Evolutionary conservation across 2,329 filamentous ascomycete species (phyloP), one percentile per base, ranked within the genome.

Genomic region (Colletotrichum eleusines): DNA sequence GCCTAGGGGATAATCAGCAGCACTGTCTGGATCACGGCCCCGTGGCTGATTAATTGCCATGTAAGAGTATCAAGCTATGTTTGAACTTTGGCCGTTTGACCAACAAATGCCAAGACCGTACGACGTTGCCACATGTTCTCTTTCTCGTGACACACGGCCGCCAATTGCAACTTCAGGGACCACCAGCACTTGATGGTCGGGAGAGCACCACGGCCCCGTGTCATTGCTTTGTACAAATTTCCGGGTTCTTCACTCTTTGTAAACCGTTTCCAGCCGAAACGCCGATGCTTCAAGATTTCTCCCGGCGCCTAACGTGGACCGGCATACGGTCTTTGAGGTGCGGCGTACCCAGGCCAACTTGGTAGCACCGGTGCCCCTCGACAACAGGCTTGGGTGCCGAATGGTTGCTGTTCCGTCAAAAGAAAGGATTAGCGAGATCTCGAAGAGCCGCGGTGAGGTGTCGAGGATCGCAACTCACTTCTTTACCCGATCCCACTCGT

Each of bases 261-360:
- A 20, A 20, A 23, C 2, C 16, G 2, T n/a, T 7, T 11, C 5
- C 50, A 28, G 3, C 5, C 9, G 9, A 3, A n/a, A 14, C 44
- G 8, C 8, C 23, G 20, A 1, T 1, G 57, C 8, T 28, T 14
- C n/a, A 48, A 14, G 35, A 8, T 33, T 5, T 7, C 18, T 57
- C 12, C 20, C 75, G 69, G 42, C 74, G 60, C 50, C 76, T 77
- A n/a, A 80, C 76, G 44, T 77, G 79, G 5, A 81, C 77, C 5
- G 80, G 80, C 79, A 81, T 81, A 1, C 77, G 78, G 38, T 81
- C 80, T 66, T 81, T 81, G 44, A 78, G 75, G 40, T 81, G 78
- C 1, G 80, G 78, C 2, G 77, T 77, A 18, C 76, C 76, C 26
- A 73, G 60, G 3, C 76, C 78, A 1, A 74, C 63, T 63, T 74